Conservation (phyloP, 2,329 filamentous ascomycete genomes). For the Ophioceras dolichostomum region DNA sequence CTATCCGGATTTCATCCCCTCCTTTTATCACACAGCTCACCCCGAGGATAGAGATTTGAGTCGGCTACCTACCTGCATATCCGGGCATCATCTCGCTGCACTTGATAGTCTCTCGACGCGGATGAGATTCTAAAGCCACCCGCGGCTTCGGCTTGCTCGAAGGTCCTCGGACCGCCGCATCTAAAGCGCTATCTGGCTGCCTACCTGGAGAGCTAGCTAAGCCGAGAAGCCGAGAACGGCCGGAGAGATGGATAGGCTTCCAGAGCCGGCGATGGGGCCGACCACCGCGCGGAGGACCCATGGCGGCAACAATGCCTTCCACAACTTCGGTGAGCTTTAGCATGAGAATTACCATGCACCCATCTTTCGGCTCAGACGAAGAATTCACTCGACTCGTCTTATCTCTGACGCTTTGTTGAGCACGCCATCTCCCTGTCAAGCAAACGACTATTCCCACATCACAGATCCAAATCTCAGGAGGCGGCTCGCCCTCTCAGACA, state of each 20-base stretch:
- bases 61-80: too few species aligned
- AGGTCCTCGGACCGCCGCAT: too few species aligned
- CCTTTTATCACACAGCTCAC: too few species aligned
- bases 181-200: not conserved
- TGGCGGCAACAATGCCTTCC: constrained; percentile 57
- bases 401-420: too few species aligned
- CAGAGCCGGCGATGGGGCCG: constrained; percentile 23
- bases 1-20: too few species aligned
- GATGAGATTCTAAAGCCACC: too few species aligned
- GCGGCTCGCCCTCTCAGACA: constrained; percentile 63
- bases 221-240: too few species aligned
- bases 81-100: too few species aligned
- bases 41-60: too few species aligned
- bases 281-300: constrained; percentile 28
- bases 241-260: constrained; percentile 21
- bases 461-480: constrained; percentile 65
- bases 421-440: constrained; percentile 7
- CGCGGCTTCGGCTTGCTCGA: too few species aligned
- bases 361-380: constrained; percentile 27
- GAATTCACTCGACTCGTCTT: too few species aligned
- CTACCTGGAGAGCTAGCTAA: not conserved
- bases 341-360: constrained; percentile 32
- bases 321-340: constrained; percentile 42
- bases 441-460: constrained; percentile 39
- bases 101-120: too few species aligned